Evolutionary conservation across 179 eudicot genomes (phyloP).

Genomic region (Silene coronaria): DNA sequence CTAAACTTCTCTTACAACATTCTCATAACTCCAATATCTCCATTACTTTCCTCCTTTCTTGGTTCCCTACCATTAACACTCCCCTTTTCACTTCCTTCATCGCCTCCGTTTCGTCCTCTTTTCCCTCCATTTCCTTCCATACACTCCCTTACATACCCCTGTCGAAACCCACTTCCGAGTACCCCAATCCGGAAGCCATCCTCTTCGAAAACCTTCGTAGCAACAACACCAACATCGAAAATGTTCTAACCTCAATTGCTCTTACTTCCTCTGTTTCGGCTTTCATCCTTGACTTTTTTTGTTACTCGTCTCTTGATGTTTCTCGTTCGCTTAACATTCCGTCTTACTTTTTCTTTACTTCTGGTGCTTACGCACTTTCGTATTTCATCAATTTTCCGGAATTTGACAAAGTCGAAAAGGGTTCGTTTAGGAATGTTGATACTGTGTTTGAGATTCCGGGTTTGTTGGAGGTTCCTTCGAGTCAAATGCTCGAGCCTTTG

Average conservation of each 20-base stretch:
- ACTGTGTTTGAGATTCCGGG: constrained; percentile 21
- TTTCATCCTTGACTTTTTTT: constrained; percentile 31
- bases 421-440: constrained; percentile 18
- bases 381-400: constrained; percentile 22
- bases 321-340: constrained; percentile 20
- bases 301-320: constrained; percentile 24
- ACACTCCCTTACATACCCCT: constrained; percentile 29
- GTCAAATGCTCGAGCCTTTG: constrained; percentile 28
- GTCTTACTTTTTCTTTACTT: constrained; percentile 28
- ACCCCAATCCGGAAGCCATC: constrained; percentile 11
- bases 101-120: constrained; percentile 25
- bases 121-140: constrained; percentile 36
- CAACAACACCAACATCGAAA: constrained; percentile 8
- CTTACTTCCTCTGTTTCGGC: constrained; percentile 3
- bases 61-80: constrained; percentile 6
- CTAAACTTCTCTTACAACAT: constrained; percentile 30
- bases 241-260: constrained; percentile 10
- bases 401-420: constrained; percentile 17
- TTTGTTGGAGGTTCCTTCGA: constrained; percentile 25
- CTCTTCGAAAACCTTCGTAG: constrained; percentile 16
- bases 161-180: constrained; percentile 9
- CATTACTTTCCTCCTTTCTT: constrained; percentile 2
- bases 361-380: constrained; percentile 28
- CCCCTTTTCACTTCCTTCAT: constrained; percentile 27
- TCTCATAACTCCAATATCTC: constrained; percentile 3